These are phyloP conservation scores for Phellinidium pouzarii DNA, from an alignment of 1,284 basidiomycete species.

Conservation along the genomic window DNA sequence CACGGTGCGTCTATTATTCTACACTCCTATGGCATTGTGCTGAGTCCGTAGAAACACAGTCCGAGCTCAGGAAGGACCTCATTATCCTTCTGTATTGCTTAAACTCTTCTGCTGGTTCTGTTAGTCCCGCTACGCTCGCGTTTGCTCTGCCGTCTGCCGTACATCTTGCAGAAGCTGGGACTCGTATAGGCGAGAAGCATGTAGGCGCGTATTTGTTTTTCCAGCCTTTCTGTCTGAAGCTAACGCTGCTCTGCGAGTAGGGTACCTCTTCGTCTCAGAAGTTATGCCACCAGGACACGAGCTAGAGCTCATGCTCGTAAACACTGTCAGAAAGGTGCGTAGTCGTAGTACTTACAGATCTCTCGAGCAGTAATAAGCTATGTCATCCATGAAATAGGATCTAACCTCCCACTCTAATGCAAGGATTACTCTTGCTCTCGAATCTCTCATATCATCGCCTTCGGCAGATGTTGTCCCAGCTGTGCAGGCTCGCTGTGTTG, in stretches of 20 bases:
- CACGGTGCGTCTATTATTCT: slow-evolving; percentile 36
- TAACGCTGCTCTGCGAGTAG: slow-evolving; percentile 31
- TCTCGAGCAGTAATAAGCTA: slow-evolving; percentile 5
- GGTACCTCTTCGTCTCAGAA: slow-evolving; percentile 68
- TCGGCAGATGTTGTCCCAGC: slow-evolving; percentile 65
- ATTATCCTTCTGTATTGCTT: slow-evolving; percentile 64
- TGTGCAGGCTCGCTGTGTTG: slow-evolving; percentile 55
- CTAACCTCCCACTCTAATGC: slow-evolving; percentile 63
- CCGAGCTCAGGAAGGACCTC: slow-evolving; percentile 28
- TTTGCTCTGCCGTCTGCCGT: slow-evolving; percentile 68
- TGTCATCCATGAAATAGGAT: slow-evolving; percentile 10
- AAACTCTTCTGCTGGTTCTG: slow-evolving; percentile 39
- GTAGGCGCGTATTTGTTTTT: slow-evolving; percentile 42
- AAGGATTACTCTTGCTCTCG: slow-evolving; percentile 64
- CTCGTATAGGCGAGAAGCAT: slow-evolving; percentile 53
- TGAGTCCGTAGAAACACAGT: slow-evolving; percentile 45
- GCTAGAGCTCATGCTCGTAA: slow-evolving; percentile 74
- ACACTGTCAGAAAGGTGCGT: slow-evolving; percentile 67
- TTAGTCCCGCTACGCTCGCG: slow-evolving; percentile 40
- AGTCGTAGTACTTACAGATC: background rate
- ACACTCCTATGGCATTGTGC: slow-evolving; percentile 32
- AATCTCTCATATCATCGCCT: slow-evolving; percentile 52
- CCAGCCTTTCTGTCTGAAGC: slow-evolving; percentile 10
- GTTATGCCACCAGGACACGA: slow-evolving; percentile 62
- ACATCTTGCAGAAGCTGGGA: slow-evolving; percentile 62